A percentile compares a stretch with the other conserved stretches of the same genome.
Conservation (phyloP, 2,329 filamentous ascomycete genomes). For the Epichloe sibirici region DNA sequence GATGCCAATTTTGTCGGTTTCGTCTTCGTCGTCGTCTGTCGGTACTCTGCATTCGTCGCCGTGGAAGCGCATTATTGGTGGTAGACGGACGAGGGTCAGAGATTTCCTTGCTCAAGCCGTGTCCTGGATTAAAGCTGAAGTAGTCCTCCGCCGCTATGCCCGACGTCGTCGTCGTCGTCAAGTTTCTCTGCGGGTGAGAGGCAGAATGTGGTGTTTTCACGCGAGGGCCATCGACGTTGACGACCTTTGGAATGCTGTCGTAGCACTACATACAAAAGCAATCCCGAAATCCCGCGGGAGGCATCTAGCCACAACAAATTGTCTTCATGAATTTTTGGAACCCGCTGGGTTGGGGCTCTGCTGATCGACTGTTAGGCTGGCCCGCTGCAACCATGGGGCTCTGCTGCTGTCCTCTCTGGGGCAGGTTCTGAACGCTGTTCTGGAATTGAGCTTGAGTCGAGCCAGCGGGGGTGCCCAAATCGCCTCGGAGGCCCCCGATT, state of each 20-base stretch:
- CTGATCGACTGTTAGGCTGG: constrained; percentile 40
- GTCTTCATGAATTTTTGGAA: constrained; percentile 89
- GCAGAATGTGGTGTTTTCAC: not conserved
- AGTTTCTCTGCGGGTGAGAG: not conserved
- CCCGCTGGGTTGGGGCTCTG: constrained; percentile 65
- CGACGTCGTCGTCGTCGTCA: not conserved
- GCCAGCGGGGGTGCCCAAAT: constrained; percentile 72
- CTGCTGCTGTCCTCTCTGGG: constrained; percentile 50
- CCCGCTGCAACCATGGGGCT: constrained; percentile 43
- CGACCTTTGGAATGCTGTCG: constrained; percentile 13
- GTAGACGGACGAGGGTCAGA: not conserved
- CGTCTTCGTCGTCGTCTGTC: constrained; percentile 4
- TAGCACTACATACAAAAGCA: constrained; percentile 19
- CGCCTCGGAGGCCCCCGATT: constrained; percentile 53
- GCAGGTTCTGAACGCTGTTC: constrained; percentile 82
- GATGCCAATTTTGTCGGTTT: constrained; percentile 2
- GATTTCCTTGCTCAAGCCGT: not conserved
- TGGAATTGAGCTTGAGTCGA: constrained; percentile 95
- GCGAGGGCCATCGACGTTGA: not conserved
- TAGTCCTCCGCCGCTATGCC: not conserved
- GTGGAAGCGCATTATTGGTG: not conserved
- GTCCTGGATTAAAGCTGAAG: not conserved
- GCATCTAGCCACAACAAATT: constrained; percentile 69
- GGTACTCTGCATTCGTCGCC: not conserved
- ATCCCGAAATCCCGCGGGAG: constrained; percentile 13